Evolutionary conservation across 176 grass and related monocot genomes (phyloP).

Genomic region (Rhynchospora pubera): DNA sequence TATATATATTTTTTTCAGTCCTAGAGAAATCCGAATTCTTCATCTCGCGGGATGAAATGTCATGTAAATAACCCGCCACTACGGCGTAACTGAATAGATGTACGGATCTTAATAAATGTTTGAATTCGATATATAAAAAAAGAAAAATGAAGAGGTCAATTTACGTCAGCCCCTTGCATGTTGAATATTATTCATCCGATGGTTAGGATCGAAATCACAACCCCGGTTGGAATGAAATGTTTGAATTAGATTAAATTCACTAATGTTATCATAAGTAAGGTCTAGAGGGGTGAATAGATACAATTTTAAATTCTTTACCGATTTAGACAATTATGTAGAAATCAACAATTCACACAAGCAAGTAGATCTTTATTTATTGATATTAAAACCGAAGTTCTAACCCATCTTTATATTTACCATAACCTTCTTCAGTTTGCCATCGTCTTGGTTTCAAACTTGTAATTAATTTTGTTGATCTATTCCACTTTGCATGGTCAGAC

Average conservation of each 20-base stretch:
- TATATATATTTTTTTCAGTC: too few species aligned
- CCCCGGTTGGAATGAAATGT: not conserved
- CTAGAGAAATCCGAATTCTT: not conserved
- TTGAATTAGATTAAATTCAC: not conserved
- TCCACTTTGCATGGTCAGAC: not conserved
- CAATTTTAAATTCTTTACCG: too few species aligned
- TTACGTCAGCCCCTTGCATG: not conserved
- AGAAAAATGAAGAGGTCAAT: conserved; percentile 2
- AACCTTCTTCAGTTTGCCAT: not conserved
- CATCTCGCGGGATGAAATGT: not conserved
- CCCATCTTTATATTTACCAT: not conserved
- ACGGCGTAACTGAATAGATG: not conserved
- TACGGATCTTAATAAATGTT: not conserved
- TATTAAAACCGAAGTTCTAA: too few species aligned
- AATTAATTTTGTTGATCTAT: not conserved
- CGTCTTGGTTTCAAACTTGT: not conserved
- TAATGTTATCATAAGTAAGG: not conserved
- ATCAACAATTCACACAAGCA: too few species aligned
- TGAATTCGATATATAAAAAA: not conserved
- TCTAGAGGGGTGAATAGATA: too few species aligned
- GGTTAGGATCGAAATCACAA: not conserved
- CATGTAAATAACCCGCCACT: not conserved
- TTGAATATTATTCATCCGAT: not conserved
- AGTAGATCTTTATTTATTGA: too few species aligned
- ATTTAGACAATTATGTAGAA: too few species aligned